These are phyloP conservation scores for Naganishia friedmannii DNA, from an alignment of 768 basidiomycete genomes.

Conservation along the genomic window DNA sequence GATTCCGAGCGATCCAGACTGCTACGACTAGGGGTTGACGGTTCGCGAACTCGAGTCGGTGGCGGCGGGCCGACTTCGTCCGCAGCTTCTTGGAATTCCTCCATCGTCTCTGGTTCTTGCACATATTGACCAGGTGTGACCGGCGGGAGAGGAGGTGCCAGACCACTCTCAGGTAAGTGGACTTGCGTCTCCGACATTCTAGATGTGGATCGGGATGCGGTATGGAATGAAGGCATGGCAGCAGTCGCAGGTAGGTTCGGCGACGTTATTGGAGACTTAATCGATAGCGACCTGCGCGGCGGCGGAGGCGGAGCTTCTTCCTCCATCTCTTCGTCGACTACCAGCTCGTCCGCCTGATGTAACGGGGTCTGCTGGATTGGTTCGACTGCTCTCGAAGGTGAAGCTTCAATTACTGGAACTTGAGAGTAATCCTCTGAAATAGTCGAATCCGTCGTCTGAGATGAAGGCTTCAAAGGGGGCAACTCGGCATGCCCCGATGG, in stretches of 20 bases:
- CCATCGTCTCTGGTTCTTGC: constrained; percentile 25
- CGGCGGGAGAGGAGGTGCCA: constrained; percentile 35
- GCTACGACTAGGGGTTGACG: constrained; percentile 7
- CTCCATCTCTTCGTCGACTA: constrained; percentile 60
- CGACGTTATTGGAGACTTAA: constrained; percentile 18
- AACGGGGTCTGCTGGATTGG: background rate
- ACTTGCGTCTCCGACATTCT: background rate
- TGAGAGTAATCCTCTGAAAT: background rate
- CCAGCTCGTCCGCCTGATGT: constrained; percentile 60
- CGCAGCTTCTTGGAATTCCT: constrained; percentile 32
- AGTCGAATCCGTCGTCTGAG: background rate
- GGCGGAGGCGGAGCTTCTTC: constrained; percentile 57
- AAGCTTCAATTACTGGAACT: background rate
- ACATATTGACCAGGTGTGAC: constrained; percentile 22
- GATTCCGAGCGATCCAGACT: constrained; percentile 25
- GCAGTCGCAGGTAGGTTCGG: constrained; percentile 7
- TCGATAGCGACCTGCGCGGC: constrained; percentile 38
- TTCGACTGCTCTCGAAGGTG: background rate
- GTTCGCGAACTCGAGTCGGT: constrained; percentile 34
- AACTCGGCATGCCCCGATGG: background rate
- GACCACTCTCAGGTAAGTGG: background rate
- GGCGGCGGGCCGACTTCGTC: constrained; percentile 37
- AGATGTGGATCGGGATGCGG: background rate
- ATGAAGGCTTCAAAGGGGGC: background rate
- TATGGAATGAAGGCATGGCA: constrained; percentile 3